Base-by-base conservation (phyloP, 495 filamentous ascomycete genomes). In the Lasiosphaeria hispida region DNA sequence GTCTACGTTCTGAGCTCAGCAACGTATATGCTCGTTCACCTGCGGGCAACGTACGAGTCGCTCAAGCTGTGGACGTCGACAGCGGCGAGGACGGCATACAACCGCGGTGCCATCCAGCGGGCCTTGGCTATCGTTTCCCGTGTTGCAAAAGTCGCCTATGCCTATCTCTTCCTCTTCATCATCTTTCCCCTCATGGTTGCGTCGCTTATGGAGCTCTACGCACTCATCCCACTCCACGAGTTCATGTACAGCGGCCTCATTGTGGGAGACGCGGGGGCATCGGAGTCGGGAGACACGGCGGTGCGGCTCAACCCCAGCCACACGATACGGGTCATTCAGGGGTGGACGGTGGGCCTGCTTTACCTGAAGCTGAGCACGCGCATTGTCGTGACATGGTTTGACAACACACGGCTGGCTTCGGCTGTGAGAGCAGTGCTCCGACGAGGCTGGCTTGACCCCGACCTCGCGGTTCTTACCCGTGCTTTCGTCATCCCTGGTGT, bases 341-440 rank as follows among this genome's bases (percentile, higher is more conserved):
- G 90, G 63, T 98, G 95, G 92, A 95, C 92, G 0, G 75, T 97
- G 3, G 95, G 95, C 8, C 83, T 97, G 15, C 80, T 98, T 34
- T 97, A 97, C 71, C 82, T 96, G 49, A 93, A 96, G 57, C 84
- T 97, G 72, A 84, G 83, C n/a, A 80, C 83, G 38, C 88, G 89
- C 38, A 67, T 90, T 57, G 78, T 91, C 44, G 78, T 89, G 47
- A 80, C 82, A 64, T 76, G 79, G 39, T 71, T 85, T 45, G 76
- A 71, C 55, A 76, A 79, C 11, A 89, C 89, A 14, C 85, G 88
- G 15, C 82, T 87, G 1, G 88, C 91, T 0, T 79, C 81, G 45
- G 87, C 89, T 2, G 80, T 96, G 19, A 82, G 85, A 19, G 86
- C 85, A 34, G 85, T 97, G 38, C 81, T 92, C 47, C 85, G 83